phyloP scores from a whole-genome alignment of 495 filamentous ascomycete genomes.

The Neurospora discreta region DNA sequence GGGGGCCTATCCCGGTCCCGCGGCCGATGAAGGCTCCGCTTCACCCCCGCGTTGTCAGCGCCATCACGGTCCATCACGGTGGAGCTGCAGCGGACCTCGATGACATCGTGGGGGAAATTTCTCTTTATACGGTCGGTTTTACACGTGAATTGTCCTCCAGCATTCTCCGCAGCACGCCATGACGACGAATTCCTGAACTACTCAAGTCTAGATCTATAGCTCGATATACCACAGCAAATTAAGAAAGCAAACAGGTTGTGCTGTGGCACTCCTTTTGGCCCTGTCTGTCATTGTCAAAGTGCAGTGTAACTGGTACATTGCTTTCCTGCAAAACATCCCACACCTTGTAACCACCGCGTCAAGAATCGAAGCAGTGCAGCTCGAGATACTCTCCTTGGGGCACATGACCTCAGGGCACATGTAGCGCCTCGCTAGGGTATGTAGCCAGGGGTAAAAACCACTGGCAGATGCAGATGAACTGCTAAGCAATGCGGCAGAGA shows the following conservation, averaged over 20 bases:
- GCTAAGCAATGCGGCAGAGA: background rate
- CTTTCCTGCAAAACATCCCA: background rate
- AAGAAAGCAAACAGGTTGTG: background rate
- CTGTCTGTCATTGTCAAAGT: background rate
- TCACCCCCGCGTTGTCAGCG: background rate
- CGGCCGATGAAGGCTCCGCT: background rate
- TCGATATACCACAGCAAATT: background rate
- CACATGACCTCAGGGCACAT: background rate
- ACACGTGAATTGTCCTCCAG: background rate
- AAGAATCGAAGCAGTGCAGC: background rate
- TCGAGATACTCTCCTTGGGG: background rate
- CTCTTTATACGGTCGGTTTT: background rate
- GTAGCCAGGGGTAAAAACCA: background rate
- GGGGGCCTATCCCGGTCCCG: background rate
- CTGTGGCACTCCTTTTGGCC: background rate
- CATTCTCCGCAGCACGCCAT: background rate
- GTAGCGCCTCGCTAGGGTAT: background rate
- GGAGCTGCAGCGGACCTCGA: background rate
- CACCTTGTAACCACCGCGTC: background rate
- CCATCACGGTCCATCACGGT: background rate
- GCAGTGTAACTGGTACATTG: background rate
- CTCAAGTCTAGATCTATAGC: background rate
- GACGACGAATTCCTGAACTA: background rate
- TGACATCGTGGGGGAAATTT: background rate
- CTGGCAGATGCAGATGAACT: background rate